Evolutionary conservation across 164 flowering plant species (phyloP).

Genomic region (grape (Vitis vinifera)): DNA sequence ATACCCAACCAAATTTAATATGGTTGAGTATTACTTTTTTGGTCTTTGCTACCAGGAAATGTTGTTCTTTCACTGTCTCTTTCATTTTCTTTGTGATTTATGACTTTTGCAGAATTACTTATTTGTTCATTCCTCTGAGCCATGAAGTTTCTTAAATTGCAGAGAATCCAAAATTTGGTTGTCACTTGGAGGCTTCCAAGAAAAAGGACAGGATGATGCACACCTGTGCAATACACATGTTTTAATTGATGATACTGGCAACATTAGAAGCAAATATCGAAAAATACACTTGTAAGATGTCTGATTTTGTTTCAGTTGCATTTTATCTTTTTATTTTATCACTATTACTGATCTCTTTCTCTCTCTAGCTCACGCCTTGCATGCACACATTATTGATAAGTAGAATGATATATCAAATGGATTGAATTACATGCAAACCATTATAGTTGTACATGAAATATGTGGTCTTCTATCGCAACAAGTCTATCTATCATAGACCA

Average conservation of each 20-base stretch:
- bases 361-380: too few relatives aligned
- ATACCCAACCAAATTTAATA: not conserved
- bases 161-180: slow-evolving; percentile 89
- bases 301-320: too few relatives aligned
- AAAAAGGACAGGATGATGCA: slow-evolving; percentile 68
- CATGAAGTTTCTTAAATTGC: slow-evolving; percentile 10
- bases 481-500: too few relatives aligned
- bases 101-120: slow-evolving; percentile 4
- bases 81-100: not conserved
- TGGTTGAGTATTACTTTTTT: too few relatives aligned
- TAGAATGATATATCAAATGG: too few relatives aligned
- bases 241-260: slow-evolving; percentile 73
- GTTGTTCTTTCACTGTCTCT: not conserved
- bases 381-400: too few relatives aligned
- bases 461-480: too few relatives aligned
- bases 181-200: slow-evolving; percentile 97
- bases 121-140: not conserved
- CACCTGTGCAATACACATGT: slow-evolving; percentile 87
- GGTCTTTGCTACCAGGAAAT: too few relatives aligned
- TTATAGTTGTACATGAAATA: too few relatives aligned
- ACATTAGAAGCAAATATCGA: slow-evolving; percentile 64
- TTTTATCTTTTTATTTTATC: too few relatives aligned
- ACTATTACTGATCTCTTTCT: too few relatives aligned
- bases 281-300: slow-evolving; percentile 80
- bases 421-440: too few relatives aligned